These are phyloP conservation scores for Abortiporus biennis DNA, from an alignment of 1,284 basidiomycete genomes.

Conservation along the genomic window DNA sequence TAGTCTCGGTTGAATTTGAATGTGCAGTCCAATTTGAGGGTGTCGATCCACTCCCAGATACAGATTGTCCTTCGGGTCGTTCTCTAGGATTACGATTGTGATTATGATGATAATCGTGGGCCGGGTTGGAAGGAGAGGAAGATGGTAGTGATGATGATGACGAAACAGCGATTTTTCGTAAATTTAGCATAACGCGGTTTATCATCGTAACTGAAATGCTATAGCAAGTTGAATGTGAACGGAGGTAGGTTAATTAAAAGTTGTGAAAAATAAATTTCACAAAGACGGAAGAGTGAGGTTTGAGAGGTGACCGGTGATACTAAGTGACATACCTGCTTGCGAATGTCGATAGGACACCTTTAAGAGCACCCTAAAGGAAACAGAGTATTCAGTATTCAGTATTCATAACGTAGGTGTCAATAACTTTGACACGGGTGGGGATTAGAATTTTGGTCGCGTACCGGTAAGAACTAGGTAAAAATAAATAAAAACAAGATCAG, in stretches of 20 bases:
- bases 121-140: too few relatives aligned
- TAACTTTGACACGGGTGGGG: neutral
- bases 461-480: neutral
- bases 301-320: neutral
- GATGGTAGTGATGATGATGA: neutral
- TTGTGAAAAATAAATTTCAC: neutral
- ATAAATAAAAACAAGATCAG: neutral
- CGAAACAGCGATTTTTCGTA: slow-evolving; percentile 4
- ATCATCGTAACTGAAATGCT: slow-evolving; percentile 14
- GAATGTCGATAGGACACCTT: slow-evolving; percentile 10
- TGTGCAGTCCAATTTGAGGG: slow-evolving; percentile 8
- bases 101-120: too few relatives aligned
- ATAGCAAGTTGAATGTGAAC: neutral
- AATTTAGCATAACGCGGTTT: slow-evolving; percentile 12
- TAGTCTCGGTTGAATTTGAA: slow-evolving; percentile 15
- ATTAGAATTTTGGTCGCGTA: neutral
- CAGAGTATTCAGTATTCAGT: neutral
- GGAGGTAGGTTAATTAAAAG: neutral
- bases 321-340: slow-evolving; percentile 7
- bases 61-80: neutral
- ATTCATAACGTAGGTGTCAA: neutral
- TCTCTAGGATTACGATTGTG: too few relatives aligned
- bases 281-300: neutral
- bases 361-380: slow-evolving; percentile 6
- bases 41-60: slow-evolving; percentile 4